phyloP scores from a whole-genome alignment of 2,329 filamentous ascomycete genomes.

The Cordyceps javanica region DNA sequence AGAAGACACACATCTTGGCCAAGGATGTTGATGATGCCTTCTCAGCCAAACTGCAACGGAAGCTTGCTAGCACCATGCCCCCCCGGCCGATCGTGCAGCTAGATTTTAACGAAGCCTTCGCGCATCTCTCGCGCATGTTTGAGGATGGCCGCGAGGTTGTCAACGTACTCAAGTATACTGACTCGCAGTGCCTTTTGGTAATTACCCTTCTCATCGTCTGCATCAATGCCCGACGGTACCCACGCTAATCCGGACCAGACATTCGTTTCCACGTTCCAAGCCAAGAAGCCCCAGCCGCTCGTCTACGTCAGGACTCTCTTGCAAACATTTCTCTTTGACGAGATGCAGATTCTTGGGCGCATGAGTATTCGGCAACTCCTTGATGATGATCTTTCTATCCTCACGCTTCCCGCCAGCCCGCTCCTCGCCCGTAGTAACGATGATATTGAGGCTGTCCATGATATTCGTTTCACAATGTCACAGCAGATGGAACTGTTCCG shows the following conservation, averaged over 20 bases:
- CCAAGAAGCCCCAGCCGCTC: constrained; percentile 73
- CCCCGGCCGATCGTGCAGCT: constrained; percentile 82
- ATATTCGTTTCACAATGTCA: constrained; percentile 68
- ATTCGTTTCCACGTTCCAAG: constrained; percentile 68
- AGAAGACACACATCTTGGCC: constrained; percentile 55
- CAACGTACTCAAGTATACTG: constrained; percentile 59
- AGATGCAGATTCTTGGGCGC: constrained; percentile 61
- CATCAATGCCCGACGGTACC: no score
- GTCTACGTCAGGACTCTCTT: constrained; percentile 78
- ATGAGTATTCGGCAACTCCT: constrained; percentile 69
- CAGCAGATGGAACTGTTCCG: constrained; percentile 66
- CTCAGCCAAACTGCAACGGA: constrained; percentile 84
- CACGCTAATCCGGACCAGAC: constrained; percentile 40
- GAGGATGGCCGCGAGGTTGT: constrained; percentile 65
- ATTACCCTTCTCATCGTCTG: constrained; percentile 20
- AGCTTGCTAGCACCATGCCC: constrained; percentile 86
- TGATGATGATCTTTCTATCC: constrained; percentile 71
- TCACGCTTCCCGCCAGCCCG: constrained; percentile 65
- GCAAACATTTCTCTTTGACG: constrained; percentile 68
- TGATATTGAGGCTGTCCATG: constrained; percentile 65
- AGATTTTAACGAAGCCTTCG: constrained; percentile 63
- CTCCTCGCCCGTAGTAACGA: constrained; percentile 71
- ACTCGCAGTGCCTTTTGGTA: constrained; percentile 66
- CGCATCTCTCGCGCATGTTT: constrained; percentile 63
- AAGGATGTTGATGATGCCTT: constrained; percentile 70